phyloP scores from a whole-genome alignment of 768 basidiomycete species.

The Stropharia rugosoannulata region DNA sequence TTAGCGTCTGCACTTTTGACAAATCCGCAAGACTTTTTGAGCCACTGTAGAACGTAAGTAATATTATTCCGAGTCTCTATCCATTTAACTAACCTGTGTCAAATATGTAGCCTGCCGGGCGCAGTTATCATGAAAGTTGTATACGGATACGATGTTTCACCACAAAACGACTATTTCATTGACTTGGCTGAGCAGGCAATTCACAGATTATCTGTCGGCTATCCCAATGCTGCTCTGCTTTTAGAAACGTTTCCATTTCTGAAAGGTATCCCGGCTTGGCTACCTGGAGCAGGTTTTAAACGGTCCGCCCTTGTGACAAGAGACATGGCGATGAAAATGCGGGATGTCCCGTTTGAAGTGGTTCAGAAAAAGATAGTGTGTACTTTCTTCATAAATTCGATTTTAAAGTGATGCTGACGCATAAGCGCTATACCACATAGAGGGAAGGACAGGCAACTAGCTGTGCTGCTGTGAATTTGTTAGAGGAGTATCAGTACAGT shows the following conservation, averaged over 20 bases:
- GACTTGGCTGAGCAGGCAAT: slow-evolving; percentile 14
- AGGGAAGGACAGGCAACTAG: not conserved
- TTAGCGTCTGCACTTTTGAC: too few relatives aligned
- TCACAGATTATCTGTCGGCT: not conserved
- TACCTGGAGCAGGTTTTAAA: slow-evolving; percentile 12
- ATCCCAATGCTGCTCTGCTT: slow-evolving; percentile 3
- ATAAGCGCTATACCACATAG: not conserved
- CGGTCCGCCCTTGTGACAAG: not conserved
- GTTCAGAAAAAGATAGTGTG: not conserved
- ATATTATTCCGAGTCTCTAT: too few relatives aligned
- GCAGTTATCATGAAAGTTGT: too few relatives aligned
- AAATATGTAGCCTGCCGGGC: too few relatives aligned
- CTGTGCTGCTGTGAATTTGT: too few relatives aligned
- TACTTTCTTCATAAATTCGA: too few relatives aligned
- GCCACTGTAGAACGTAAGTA: too few relatives aligned
- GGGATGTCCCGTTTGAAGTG: not conserved
- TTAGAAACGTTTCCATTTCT: slow-evolving; percentile 11
- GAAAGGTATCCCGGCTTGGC: slow-evolving; percentile 12
- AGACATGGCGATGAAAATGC: not conserved
- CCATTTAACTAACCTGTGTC: too few relatives aligned
- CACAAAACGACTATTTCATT: slow-evolving; percentile 16
- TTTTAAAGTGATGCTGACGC: too few relatives aligned
- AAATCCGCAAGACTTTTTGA: too few relatives aligned
- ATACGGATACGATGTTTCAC: too few relatives aligned
- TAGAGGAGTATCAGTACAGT: too few relatives aligned